Evolutionary conservation across 2,329 filamentous ascomycete genomes (phyloP), one percentile per base, ranked within the genome.

Genomic region (Fusarium fujikuroi): DNA sequence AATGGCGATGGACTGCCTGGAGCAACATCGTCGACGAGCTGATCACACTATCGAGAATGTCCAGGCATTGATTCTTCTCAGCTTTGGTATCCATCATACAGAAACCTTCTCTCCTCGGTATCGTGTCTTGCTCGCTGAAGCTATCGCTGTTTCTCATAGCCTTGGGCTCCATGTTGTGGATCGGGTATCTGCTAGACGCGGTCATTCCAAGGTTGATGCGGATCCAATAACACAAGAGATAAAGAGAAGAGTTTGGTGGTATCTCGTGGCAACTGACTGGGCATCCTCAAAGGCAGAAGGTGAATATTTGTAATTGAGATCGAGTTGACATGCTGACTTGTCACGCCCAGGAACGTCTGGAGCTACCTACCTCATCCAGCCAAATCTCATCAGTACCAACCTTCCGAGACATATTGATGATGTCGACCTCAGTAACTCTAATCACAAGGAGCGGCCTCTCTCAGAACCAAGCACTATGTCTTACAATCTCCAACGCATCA

Each of bases 271-370:
- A 0, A 61, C 59, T 7, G 37, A 61, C 1, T 61, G 59, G 59
- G n/a, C n/a, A 14, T 40, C 49, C 5, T 40, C 59, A 8, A 61
- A 36, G 6, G 47, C 47, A 19, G 59, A 54, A 21, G 59, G 59
- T 44, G 14, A 11, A 1, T 2, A 14, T 1, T 7, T 10, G 1
- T 3, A 0, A 15, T 8, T 16, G 1, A 21, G n/a, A 2, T 7
- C 15, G 5, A 14, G 7, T 30, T 49, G 9, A 4, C 19, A 3
- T 16, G 19, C 58, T 61, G 8, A 61, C 18, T 21, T 6, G 18
- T 12, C 30, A 4, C 30, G 12, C 12, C 5, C 8, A 58, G 49
- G 59, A 54, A 42, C 37, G 0, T 54, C 46, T 30, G 37, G 46
- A 37, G 37, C 34, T 6, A 40, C 50, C 2, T 61, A 61, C 19